These are phyloP conservation scores for Chondrostereum purpureum DNA, from an alignment of 1,284 basidiomycete genomes.

Conservation along the genomic window DNA sequence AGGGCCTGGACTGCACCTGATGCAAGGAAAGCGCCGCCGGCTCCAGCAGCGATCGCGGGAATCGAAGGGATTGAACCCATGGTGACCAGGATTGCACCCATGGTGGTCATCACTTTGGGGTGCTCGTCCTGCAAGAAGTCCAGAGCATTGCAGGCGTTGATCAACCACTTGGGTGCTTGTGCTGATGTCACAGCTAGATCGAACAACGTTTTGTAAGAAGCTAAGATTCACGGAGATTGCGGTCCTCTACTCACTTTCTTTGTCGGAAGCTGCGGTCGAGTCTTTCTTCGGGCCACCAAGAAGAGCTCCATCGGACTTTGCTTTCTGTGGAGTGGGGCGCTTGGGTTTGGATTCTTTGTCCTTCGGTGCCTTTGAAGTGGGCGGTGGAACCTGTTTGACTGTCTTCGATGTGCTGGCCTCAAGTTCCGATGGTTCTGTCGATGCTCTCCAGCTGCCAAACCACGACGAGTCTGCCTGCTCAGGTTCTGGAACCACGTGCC, in stretches of 20 bases:
- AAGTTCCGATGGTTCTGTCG: no score
- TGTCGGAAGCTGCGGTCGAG: slow-evolving; percentile 2
- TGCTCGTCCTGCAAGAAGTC: slow-evolving; percentile 68
- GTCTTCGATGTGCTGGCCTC: no score
- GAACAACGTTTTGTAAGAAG: not conserved
- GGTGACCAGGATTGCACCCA: slow-evolving; percentile 71
- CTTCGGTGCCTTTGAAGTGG: not conserved
- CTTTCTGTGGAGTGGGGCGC: slow-evolving; percentile 12
- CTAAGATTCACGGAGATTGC: not conserved
- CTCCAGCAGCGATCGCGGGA: slow-evolving; percentile 57
- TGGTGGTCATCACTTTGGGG: slow-evolving; percentile 65
- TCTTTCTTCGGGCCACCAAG: not conserved
- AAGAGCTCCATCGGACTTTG: slow-evolving; percentile 11
- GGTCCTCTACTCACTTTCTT: slow-evolving; percentile 12
- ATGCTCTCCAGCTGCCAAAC: not conserved
- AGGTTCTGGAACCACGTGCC: slow-evolving; percentile 1
- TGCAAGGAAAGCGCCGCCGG: slow-evolving; percentile 64
- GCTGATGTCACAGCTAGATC: slow-evolving; percentile 40
- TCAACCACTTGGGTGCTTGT: slow-evolving; percentile 64
- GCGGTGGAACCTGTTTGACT: not conserved
- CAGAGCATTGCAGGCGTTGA: slow-evolving; percentile 67
- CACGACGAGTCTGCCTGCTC: not conserved
- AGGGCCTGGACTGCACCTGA: slow-evolving; percentile 67
- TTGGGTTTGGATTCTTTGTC: slow-evolving; percentile 2
- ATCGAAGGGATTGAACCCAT: slow-evolving; percentile 66